phyloP scores from a whole-genome alignment of 1,139 yeast genomes.

The Sugiyamaella pinicola region DNA sequence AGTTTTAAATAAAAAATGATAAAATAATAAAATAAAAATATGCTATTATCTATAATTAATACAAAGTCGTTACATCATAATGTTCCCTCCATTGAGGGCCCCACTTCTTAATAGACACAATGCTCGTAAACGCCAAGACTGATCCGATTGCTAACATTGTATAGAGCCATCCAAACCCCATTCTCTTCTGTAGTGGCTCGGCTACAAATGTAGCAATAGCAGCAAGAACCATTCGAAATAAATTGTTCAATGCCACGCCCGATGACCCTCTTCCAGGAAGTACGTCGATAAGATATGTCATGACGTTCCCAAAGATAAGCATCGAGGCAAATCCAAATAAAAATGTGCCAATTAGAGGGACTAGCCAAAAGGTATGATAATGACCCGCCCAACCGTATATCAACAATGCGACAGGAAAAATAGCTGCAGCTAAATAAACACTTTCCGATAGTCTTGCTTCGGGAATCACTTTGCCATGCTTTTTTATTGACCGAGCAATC shows the following conservation, averaged over 20 bases:
- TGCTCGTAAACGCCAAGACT: slow-evolving; percentile 47
- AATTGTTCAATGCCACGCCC: slow-evolving; percentile 81
- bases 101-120: slow-evolving; percentile 55
- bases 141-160: slow-evolving; percentile 60
- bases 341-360: slow-evolving; percentile 76
- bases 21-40: too few species aligned
- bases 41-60: slow-evolving; percentile 20
- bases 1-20: neutral
- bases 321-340: slow-evolving; percentile 80
- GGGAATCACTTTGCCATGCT: slow-evolving; percentile 68
- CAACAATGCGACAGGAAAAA: slow-evolving; percentile 66
- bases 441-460: slow-evolving; percentile 82
- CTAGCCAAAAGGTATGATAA: slow-evolving; percentile 67
- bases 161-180: slow-evolving; percentile 73
- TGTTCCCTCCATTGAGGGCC: slow-evolving; percentile 69
- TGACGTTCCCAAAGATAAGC: slow-evolving; percentile 80
- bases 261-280: slow-evolving; percentile 89
- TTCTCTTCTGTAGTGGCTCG: slow-evolving; percentile 60
- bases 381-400: slow-evolving; percentile 84
- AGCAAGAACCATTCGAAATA: slow-evolving; percentile 71
- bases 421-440: slow-evolving; percentile 61
- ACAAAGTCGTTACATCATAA: slow-evolving; percentile 55
- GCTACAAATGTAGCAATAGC: slow-evolving; percentile 75
- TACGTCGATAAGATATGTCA: slow-evolving; percentile 80
- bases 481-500: slow-evolving; percentile 54